These are phyloP conservation scores for Puccinia triticina DNA, from an alignment of 1,284 basidiomycete species.

Conservation along the genomic window DNA sequence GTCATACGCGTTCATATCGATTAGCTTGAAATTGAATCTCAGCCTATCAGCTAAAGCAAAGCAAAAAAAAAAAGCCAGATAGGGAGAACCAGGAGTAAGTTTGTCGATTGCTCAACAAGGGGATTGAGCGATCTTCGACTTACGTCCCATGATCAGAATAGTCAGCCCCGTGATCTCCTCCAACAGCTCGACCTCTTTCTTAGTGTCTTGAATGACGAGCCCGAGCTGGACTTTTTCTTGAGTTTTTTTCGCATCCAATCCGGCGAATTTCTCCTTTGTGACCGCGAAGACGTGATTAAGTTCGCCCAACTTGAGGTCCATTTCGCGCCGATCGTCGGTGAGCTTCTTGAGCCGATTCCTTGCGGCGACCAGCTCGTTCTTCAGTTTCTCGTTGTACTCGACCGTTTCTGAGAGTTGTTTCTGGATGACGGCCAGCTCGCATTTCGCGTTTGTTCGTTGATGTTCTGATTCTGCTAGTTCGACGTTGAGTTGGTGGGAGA, in stretches of 20 bases:
- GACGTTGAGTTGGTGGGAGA: constrained; percentile 19
- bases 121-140: not conserved
- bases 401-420: constrained; percentile 16
- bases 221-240: not conserved
- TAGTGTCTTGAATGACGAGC: constrained; percentile 5
- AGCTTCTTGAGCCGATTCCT: constrained; percentile 19
- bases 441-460: constrained; percentile 30
- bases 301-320: constrained; percentile 35
- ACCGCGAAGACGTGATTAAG: not conserved
- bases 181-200: constrained; percentile 4
- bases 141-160: constrained; percentile 15
- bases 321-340: constrained; percentile 9
- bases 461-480: constrained; percentile 30
- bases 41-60: constrained; percentile 5
- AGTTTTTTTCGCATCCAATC: not conserved
- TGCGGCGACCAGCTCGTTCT: constrained; percentile 1
- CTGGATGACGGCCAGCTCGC: constrained; percentile 6
- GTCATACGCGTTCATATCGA: constrained; percentile 33
- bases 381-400: constrained; percentile 10
- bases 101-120: not conserved
- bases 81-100: not conserved
- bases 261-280: not conserved
- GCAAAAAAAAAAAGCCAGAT: not conserved
- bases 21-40: constrained; percentile 29
- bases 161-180: constrained; percentile 13